Conservation (phyloP, 768 basidiomycete genomes). For the Agaricus blazei region DNA sequence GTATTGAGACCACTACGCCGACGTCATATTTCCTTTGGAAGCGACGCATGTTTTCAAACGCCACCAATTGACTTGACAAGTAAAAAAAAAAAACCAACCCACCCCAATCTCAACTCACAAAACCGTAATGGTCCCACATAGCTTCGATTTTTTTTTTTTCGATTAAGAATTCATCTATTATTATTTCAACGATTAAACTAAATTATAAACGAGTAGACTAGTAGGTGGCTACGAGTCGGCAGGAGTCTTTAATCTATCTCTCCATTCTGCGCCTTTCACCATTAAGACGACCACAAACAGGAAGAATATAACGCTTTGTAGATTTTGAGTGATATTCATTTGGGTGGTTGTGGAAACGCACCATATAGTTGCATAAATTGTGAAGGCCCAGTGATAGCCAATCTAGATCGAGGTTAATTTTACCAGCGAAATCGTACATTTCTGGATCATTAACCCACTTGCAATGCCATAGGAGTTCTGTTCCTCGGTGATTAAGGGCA, state of each 20-base stretch:
- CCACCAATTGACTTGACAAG: too few relatives aligned
- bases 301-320: conserved; percentile 24
- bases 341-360: conserved; percentile 9
- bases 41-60: too few relatives aligned
- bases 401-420: conserved; percentile 15
- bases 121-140: too few relatives aligned
- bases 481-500: not conserved
- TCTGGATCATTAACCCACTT: conserved; percentile 13
- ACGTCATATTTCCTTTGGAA: too few relatives aligned
- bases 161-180: too few relatives aligned
- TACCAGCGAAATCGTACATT: not conserved
- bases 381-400: conserved; percentile 32
- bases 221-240: too few relatives aligned
- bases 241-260: conserved; percentile 5
- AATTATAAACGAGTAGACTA: too few relatives aligned
- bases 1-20: too few relatives aligned
- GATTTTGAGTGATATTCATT: not conserved
- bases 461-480: conserved; percentile 29
- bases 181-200: too few relatives aligned
- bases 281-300: conserved; percentile 28
- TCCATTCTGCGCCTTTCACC: conserved; percentile 27
- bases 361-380: conserved; percentile 30
- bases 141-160: too few relatives aligned
- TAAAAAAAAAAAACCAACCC: too few relatives aligned
- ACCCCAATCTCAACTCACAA: too few relatives aligned